Base-by-base conservation (phyloP, 2,329 filamentous ascomycete genomes). In the Hypoxylon sp. region DNA sequence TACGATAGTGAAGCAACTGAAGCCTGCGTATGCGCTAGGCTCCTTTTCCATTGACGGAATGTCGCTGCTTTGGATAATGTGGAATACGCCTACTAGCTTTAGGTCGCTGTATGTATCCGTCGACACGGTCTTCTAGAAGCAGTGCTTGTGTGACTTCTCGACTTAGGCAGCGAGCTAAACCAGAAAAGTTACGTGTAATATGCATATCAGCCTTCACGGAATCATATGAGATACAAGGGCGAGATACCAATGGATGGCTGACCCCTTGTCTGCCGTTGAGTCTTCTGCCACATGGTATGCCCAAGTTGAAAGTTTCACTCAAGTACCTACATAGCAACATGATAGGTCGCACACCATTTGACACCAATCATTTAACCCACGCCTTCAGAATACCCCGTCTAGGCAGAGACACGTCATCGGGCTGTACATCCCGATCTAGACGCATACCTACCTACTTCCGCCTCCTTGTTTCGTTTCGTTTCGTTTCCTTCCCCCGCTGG, bases 391-490 rank as follows among this genome's bases (percentile, higher is more conserved):
- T 3, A 19, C 7, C 38, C 17, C 17, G n/a, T 11, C 38, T 9
- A 49, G 9, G 46, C 14, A 30, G 14, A 23, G 14, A 30, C 46
- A 49, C 46, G 46, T 49, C 46, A 49, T 49, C 46, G 46, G 38
- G 46, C 46, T 28, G 23, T 17, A 17, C 23, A 10, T 17, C 46
- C 23, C 25, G 46, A 49, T 30, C 23, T 19, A 28, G 7, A 28
- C 25, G 46, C 46, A 30, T 28, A n/a, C 46, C 23, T 23, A 9
- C 46, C 46, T 49, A 25, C 46, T 28, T 32, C 46, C 38, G 38
- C 38, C 19, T 43, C 46, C 46, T 14, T 17, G 14, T 49, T 30
- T 28, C 17, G 25, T 17, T 43, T n/a, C n/a, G n/a, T n/a, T n/a
- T n/a, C n/a, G n/a, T n/a, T 11, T 21, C 38, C 9, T 6, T 43